Evolutionary conservation across 2,329 filamentous ascomycete species (phyloP).

Genomic region (Xylaria sp.): DNA sequence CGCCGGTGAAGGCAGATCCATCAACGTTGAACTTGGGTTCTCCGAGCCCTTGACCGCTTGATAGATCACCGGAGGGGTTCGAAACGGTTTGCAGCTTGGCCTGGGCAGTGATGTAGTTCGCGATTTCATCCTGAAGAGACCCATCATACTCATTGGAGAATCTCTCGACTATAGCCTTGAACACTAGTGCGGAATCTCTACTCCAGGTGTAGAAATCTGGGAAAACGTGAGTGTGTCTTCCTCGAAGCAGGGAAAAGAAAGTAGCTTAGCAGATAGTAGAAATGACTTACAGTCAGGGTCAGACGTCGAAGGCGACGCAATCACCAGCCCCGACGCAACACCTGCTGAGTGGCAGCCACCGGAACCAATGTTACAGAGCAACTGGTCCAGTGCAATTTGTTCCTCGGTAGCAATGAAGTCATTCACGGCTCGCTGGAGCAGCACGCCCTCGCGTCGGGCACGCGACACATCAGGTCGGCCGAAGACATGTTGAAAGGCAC

Average conservation of each 20-base stretch:
- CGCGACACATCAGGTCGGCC: slow-evolving; percentile 56
- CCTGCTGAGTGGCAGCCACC: slow-evolving; percentile 61
- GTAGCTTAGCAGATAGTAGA: neutral
- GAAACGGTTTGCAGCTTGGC: slow-evolving; percentile 72
- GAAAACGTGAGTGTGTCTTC: slow-evolving; percentile 1
- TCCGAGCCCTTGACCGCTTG: slow-evolving; percentile 67
- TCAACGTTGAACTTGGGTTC: slow-evolving; percentile 81
- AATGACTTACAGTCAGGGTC: slow-evolving; percentile 65
- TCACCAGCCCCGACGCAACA: slow-evolving; percentile 62
- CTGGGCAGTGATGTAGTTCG: slow-evolving; percentile 76
- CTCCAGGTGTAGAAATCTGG: slow-evolving; percentile 84
- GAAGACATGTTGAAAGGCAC: slow-evolving; percentile 63
- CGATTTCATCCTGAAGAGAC: slow-evolving; percentile 68
- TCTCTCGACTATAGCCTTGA: slow-evolving; percentile 75
- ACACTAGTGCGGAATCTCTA: slow-evolving; percentile 75
- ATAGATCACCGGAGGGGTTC: slow-evolving; percentile 73
- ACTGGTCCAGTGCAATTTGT: slow-evolving; percentile 61
- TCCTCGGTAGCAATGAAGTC: slow-evolving; percentile 64
- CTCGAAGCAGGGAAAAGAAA: neutral
- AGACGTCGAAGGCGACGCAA: slow-evolving; percentile 66
- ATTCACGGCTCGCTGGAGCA: slow-evolving; percentile 62
- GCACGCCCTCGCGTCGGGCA: slow-evolving; percentile 49
- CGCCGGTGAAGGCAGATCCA: slow-evolving; percentile 69
- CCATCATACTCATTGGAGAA: slow-evolving; percentile 69
- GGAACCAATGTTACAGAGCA: slow-evolving; percentile 70